phyloP scores from a whole-genome alignment of 2,329 filamentous ascomycete species.

The Dactylellina leptospora region DNA sequence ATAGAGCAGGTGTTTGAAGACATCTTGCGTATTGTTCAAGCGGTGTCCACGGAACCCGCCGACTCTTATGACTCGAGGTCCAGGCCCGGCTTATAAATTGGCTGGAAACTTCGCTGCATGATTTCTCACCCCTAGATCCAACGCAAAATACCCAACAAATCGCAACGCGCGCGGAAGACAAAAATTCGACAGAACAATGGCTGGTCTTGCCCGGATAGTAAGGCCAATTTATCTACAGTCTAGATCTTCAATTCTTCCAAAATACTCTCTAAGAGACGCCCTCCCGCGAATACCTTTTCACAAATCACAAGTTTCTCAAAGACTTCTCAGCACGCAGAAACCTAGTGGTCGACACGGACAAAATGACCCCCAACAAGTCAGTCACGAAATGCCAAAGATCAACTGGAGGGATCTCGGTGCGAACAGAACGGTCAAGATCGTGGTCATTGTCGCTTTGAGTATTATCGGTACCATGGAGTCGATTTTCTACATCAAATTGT shows the following conservation, averaged over 20 bases:
- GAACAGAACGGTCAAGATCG: constrained; percentile 54
- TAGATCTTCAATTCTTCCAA: constrained; percentile 21
- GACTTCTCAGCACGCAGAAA: constrained; percentile 28
- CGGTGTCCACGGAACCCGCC: constrained; percentile 33
- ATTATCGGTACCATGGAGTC: constrained; percentile 56
- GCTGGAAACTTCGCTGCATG: not conserved
- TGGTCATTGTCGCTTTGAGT: constrained; percentile 52
- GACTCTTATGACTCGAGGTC: not conserved
- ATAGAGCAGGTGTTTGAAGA: not conserved
- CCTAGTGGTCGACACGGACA: no score
- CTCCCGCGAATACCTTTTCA: not conserved
- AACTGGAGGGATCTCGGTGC: constrained; percentile 54
- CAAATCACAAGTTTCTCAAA: not conserved
- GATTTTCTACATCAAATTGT: constrained; percentile 55
- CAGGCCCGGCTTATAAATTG: constrained; percentile 29
- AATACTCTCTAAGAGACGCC: not conserved
- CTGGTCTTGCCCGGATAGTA: constrained; percentile 18
- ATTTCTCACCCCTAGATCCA: constrained; percentile 5
- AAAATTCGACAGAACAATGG: constrained; percentile 18
- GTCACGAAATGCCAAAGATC: constrained; percentile 49
- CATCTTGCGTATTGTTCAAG: not conserved
- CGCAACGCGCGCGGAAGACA: no score
- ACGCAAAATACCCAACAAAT: constrained; percentile 49
- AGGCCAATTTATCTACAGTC: constrained; percentile 24
- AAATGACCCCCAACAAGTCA: constrained; percentile 30